These are phyloP conservation scores for Phytophthora idaei DNA, from an alignment of 352 stramenopile genomes.

Conservation along the genomic window DNA sequence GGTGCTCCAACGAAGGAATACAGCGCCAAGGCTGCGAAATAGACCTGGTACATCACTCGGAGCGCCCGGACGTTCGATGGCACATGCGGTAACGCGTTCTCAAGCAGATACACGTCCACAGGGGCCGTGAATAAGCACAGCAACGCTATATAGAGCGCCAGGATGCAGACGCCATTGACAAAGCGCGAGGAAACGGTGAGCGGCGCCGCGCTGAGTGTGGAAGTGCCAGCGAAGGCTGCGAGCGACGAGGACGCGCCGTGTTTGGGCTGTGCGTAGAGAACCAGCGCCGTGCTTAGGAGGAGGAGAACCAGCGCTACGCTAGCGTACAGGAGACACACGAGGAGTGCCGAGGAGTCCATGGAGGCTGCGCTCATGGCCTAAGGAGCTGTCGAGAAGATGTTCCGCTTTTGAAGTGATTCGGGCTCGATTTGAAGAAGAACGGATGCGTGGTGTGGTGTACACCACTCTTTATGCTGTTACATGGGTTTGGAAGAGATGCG, in stretches of 20 bases:
- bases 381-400: conserved; percentile 1
- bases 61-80: conserved; percentile 60
- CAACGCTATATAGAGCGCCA: conserved; percentile 72
- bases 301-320: conserved; percentile 66
- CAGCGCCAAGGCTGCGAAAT: conserved; percentile 60
- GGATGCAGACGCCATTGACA: conserved; percentile 70
- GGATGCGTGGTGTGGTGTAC: conserved; percentile 12
- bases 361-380: background rate
- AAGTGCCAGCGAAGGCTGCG: conserved; percentile 56
- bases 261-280: conserved; percentile 72
- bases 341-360: conserved; percentile 44
- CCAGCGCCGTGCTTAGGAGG: conserved; percentile 51
- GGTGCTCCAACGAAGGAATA: conserved; percentile 79
- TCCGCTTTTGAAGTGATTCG: conserved; percentile 24
- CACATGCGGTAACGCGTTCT: conserved; percentile 69
- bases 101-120: conserved; percentile 80
- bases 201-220: conserved; percentile 61
- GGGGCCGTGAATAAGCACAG: conserved; percentile 81
- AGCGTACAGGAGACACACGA: conserved; percentile 73
- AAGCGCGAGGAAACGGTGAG: conserved; percentile 73
- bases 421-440: conserved; percentile 16
- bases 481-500: conserved; percentile 30
- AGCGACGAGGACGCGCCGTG: conserved; percentile 56
- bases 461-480: conserved; percentile 17
- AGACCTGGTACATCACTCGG: conserved; percentile 71